Percentiles rank a stretch among this genome's conserved stretches.
Conservation (phyloP, 257 asterid genomes). For the Rauvolfia tetraphylla region DNA sequence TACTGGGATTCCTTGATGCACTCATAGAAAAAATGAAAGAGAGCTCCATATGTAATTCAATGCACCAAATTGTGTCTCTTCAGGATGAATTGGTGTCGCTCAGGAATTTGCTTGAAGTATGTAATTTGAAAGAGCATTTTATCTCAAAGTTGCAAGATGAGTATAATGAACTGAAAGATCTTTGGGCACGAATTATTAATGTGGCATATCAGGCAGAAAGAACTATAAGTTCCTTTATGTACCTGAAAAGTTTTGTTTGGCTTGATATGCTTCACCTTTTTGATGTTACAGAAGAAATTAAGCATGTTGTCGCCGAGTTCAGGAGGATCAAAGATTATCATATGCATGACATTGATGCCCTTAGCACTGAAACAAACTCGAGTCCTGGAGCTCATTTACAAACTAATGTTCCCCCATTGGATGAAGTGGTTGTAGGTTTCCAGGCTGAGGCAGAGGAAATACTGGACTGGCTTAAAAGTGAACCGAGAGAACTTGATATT, state of each 20-base stretch:
- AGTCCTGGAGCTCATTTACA: too few relatives aligned
- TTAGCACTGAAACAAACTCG: neutral
- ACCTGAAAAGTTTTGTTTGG: too few relatives aligned
- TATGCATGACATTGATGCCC: neutral
- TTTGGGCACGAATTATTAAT: neutral
- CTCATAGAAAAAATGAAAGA: neutral
- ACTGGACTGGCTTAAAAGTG: too few relatives aligned
- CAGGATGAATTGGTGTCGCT: neutral
- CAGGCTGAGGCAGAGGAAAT: too few relatives aligned
- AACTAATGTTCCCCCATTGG: neutral
- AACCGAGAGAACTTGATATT: neutral
- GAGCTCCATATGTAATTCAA: neutral
- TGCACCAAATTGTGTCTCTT: too few relatives aligned
- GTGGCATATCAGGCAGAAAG: neutral
- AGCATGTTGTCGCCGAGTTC: neutral
- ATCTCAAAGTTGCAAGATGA: neutral
- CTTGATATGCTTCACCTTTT: too few relatives aligned
- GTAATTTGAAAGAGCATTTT: too few relatives aligned
- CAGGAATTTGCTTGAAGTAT: neutral
- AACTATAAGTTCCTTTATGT: too few relatives aligned
- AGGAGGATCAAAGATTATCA: too few relatives aligned
- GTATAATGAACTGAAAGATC: neutral
- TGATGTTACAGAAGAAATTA: too few relatives aligned
- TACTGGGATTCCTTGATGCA: neutral
- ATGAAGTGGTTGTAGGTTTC: slow-evolving; percentile 9